A percentile compares a stretch with the other conserved stretches of the same genome.
These are phyloP conservation scores for Forsythia suspensa DNA, from an alignment of 257 asterid genomes.

Conservation along the genomic window DNA sequence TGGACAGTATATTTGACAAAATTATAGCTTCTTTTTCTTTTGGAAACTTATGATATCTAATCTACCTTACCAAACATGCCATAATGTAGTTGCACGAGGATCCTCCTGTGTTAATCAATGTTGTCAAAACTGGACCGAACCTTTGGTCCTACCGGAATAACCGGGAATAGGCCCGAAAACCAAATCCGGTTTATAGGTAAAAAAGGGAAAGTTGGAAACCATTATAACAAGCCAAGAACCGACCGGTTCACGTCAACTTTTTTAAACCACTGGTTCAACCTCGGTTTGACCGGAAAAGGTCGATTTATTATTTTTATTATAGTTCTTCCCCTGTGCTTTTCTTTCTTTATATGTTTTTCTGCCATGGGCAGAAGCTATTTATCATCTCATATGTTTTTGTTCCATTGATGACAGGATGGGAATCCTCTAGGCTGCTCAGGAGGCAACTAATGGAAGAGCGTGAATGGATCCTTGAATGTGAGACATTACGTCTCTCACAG, in stretches of 20 bases:
- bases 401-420: conserved; percentile 47
- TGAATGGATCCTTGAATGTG: conserved; percentile 49
- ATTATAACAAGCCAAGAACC: not conserved
- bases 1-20: too few species aligned
- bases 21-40: too few species aligned
- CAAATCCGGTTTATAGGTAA: not conserved
- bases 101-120: not conserved
- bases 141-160: not conserved
- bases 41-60: too few species aligned
- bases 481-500: conserved; percentile 56
- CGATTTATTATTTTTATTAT: too few species aligned
- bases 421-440: conserved; percentile 40
- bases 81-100: not conserved
- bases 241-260: too few species aligned
- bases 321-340: not conserved
- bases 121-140: not conserved
- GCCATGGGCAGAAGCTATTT: not conserved
- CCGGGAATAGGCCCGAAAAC: not conserved
- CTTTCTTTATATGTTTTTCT: not conserved
- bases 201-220: not conserved
- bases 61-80: too few species aligned
- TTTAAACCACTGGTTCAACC: not conserved
- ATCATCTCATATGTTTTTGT: not conserved
- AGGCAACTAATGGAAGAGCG: conserved; percentile 56
- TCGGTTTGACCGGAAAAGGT: not conserved